Base-by-base conservation (phyloP, 2,329 filamentous ascomycete species). In the Pseudocercospora eumusae region DNA sequence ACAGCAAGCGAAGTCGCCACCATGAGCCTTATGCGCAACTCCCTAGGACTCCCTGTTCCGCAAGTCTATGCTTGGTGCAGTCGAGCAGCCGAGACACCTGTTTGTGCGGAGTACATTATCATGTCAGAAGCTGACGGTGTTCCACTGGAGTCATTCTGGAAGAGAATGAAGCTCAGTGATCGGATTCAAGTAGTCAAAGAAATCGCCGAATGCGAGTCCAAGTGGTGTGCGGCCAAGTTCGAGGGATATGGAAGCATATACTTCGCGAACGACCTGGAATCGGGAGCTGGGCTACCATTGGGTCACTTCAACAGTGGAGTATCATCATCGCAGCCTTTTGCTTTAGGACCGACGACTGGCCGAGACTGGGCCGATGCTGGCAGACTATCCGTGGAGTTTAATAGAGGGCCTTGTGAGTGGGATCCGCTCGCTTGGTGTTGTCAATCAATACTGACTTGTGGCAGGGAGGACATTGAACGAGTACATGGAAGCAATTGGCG, bases 371-470 rank as follows among this genome's bases (percentile, higher is more conserved):
- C 70, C 40, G 74, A 78, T 60, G 63, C 74, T 54, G 71, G 71
- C 2, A 71, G 75, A 64, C 68, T 60, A 13, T 52, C 28, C 20
- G 59, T 77, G 42, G 52, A 67, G 7, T 71, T 73, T 58, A 71
- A 77, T 52, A 63, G 74, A 68, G 76, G 76, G 25, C 75, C 76
- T 63, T 77, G 76, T 77, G 67, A 73, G 74, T 20, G n/a, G 3
- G 4, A n/a, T 47, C 15, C 7, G 27, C 4, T 28, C 27, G 9
- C 27, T 5, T 9, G 27, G 27, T 28, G 27, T 28, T 28, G 3
- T 28, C 27, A n/a, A 28, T 28, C 27, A 28, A 47, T 11, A 21
- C 56, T 49, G 13, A 50, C 10, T 3, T 15, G 31, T 10, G 9
- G 11, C 54, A 61, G 59, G 54, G 57, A 69, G 10, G 3, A 31